Evolutionary conservation across 164 flowering plant species (phyloP), one percentile per base, ranked within the genome.

Genomic region (Tinospora cordifolia): DNA sequence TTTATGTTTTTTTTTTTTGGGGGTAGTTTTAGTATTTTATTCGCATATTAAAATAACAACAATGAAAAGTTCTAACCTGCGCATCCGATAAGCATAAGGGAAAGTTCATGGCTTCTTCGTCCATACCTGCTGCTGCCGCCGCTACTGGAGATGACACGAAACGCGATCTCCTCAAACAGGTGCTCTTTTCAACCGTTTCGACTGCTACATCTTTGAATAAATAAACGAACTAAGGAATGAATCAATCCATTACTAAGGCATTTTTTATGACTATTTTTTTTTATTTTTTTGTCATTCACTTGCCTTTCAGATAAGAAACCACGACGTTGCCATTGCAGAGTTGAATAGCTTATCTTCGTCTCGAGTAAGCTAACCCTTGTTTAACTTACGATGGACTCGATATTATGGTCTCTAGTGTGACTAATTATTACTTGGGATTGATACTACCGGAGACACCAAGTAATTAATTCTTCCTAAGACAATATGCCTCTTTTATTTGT

Each of bases 131-230:
- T 54, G 60, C n/a, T 17, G 9, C 60, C n/a, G 24, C 24, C 9
- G 24, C 24, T n/a, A n/a, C n/a, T n/a, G n/a, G n/a, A 54, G 60
- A 54, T 54, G 60, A 54, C 60, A 54, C 24, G 21, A 54, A 54
- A 54, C 24, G 60, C 22, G 60, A 54, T 54, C 60, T 54, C 60
- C 60, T 54, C 60, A 54, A 54, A 54, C 60, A 54, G 60, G 60
- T 54, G 10, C 6, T 51, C 22, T 51, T 51, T 51, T 54, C 21
- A 21, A 19, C 60, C 2, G 6, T 17, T 19, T 6, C 22, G 19
- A 44, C 47, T 44, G 47, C 47, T 44, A 44, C 22, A 17, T 54
- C 8, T 8, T 17, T 54, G 60, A 15, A 21, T 19, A 8, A 24
- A 54, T 21, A 54, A 54, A 54, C 21, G 9, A 54, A 30, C 36